A percentile compares a stretch with the other conserved stretches of the same genome.
Evolutionary conservation across 2,329 filamentous ascomycete genomes (phyloP).

Genomic region (Lachnum nothofagi): DNA sequence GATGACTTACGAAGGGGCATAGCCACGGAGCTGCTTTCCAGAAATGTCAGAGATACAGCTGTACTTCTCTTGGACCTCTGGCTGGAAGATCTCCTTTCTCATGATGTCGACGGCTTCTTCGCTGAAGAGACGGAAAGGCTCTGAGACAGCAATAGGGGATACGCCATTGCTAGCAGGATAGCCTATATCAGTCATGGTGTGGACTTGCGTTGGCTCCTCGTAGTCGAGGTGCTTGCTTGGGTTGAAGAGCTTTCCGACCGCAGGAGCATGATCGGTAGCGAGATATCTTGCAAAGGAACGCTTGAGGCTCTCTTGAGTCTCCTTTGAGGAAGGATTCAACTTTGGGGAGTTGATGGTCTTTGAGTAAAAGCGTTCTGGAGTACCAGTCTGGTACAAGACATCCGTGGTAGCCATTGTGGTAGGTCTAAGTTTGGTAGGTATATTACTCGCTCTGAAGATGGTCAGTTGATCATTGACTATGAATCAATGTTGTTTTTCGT

Average conservation of each 20-base stretch:
- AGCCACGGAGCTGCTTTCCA: slow-evolving; percentile 50
- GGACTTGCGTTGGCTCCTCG: slow-evolving; percentile 44
- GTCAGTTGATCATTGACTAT: too few species aligned
- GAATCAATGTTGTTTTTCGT: too few species aligned
- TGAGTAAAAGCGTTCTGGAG: slow-evolving; percentile 23
- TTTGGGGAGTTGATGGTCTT: slow-evolving; percentile 25
- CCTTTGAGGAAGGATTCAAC: slow-evolving; percentile 24
- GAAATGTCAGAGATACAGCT: slow-evolving; percentile 55
- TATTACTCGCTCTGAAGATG: background rate
- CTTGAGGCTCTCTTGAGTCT: slow-evolving; percentile 31
- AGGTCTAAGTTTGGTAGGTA: background rate
- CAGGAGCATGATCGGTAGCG: slow-evolving; percentile 25
- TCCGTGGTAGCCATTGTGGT: slow-evolving; percentile 27
- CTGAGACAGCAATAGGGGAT: slow-evolving; percentile 58
- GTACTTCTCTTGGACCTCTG: slow-evolving; percentile 52
- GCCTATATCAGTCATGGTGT: slow-evolving; percentile 59
- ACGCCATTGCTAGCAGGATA: slow-evolving; percentile 51
- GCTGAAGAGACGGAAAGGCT: slow-evolving; percentile 61
- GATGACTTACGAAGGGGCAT: slow-evolving; percentile 48
- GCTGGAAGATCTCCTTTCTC: slow-evolving; percentile 55
- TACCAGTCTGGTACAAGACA: slow-evolving; percentile 21
- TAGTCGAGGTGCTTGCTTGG: slow-evolving; percentile 52
- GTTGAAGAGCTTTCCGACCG: slow-evolving; percentile 42
- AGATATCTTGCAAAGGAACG: slow-evolving; percentile 32
- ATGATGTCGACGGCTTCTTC: slow-evolving; percentile 56